A percentile compares a stretch with the other conserved stretches of the same genome.
Conservation (phyloP, 192 early-diverging fungal genomes). For the Mortierella alpina region DNA sequence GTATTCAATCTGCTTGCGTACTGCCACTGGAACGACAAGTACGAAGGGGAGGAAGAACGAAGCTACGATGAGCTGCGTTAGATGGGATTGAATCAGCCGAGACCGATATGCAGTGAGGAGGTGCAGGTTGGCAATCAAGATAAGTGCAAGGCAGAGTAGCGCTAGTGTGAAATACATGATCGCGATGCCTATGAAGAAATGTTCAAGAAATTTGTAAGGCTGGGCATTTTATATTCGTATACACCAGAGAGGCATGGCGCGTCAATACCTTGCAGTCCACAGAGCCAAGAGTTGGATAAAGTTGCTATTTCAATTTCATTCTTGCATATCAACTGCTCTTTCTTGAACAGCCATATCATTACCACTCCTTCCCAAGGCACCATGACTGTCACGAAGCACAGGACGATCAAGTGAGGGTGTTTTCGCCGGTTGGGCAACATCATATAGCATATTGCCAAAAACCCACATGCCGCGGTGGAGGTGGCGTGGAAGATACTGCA, state of each 20-base stretch:
- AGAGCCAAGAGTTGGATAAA: constrained; percentile 42
- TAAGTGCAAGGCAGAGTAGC: constrained; percentile 25
- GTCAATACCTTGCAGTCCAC: constrained; percentile 40
- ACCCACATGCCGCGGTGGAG: constrained; percentile 2
- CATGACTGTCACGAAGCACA: constrained; percentile 10
- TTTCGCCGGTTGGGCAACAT: constrained; percentile 27
- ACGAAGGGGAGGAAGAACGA: constrained; percentile 37
- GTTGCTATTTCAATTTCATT: constrained; percentile 24
- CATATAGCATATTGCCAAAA: constrained; percentile 15
- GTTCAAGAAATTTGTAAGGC: not conserved
- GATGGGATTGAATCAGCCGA: not conserved
- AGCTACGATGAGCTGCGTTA: constrained; percentile 25
- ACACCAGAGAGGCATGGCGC: not conserved
- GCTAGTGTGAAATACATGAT: constrained; percentile 23
- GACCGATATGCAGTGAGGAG: constrained; percentile 29
- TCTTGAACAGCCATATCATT: constrained; percentile 20
- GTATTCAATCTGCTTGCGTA: constrained; percentile 25
- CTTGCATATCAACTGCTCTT: constrained; percentile 34
- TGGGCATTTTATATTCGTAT: no score
- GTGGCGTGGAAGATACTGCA: constrained; percentile 20
- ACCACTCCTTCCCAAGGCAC: constrained; percentile 34
- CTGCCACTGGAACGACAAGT: constrained; percentile 20
- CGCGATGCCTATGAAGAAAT: constrained; percentile 11
- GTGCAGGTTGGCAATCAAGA: constrained; percentile 43
- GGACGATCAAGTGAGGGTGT: constrained; percentile 39